phyloP scores from a whole-genome alignment of 148 eudicot species.

The Vaccinium macrocarpon region DNA sequence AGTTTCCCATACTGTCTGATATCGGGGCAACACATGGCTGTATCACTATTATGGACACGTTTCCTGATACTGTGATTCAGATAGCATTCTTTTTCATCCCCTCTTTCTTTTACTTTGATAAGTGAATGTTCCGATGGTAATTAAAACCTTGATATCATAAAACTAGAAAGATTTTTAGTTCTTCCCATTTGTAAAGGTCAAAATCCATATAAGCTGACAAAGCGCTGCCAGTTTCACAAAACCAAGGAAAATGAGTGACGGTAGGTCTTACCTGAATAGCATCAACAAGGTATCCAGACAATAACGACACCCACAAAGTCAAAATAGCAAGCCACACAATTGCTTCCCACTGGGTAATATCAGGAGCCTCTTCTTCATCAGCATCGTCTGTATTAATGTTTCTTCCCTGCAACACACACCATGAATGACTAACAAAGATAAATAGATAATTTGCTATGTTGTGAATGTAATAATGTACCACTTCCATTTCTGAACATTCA shows the following conservation, averaged over 20 bases:
- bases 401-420: constrained; percentile 37
- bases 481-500: neutral
- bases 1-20: neutral
- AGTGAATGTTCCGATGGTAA: neutral
- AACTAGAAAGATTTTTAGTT: neutral
- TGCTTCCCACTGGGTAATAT: constrained; percentile 73
- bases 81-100: neutral
- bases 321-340: constrained; percentile 78
- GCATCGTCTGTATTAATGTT: constrained; percentile 35
- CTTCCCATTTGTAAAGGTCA: neutral
- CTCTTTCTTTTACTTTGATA: neutral
- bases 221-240: neutral
- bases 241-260: neutral
- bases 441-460: neutral
- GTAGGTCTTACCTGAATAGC: constrained; percentile 70
- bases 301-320: constrained; percentile 82
- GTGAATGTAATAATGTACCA: neutral
- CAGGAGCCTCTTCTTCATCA: constrained; percentile 75
- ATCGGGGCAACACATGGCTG: neutral
- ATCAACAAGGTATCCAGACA: constrained; percentile 92
- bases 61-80: neutral
- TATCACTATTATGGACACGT: neutral
- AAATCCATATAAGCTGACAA: neutral
- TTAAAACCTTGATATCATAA: neutral
- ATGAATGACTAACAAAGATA: neutral